Percentiles rank a stretch among this genome's conserved stretches.
Evolutionary conservation across 768 basidiomycete species (phyloP).

Genomic region (Imleria badia): DNA sequence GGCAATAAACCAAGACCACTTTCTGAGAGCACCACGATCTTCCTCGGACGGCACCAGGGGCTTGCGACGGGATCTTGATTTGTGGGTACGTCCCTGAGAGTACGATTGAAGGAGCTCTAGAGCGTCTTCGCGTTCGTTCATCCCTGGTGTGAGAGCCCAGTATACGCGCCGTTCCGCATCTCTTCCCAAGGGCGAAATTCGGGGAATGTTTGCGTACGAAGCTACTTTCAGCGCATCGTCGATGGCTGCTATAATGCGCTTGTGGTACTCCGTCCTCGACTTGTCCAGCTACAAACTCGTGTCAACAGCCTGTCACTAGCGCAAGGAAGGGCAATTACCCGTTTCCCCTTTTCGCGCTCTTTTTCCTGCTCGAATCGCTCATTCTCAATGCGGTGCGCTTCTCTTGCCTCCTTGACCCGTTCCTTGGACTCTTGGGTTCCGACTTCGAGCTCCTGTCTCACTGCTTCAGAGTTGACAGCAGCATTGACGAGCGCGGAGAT

Average conservation of each 20-base stretch:
- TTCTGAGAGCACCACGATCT: constrained; percentile 50
- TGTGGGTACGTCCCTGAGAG: constrained; percentile 31
- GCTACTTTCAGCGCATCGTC: constrained; percentile 58
- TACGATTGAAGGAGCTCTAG: constrained; percentile 27
- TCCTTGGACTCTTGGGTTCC: constrained; percentile 59
- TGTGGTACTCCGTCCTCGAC: constrained; percentile 47
- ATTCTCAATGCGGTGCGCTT: constrained; percentile 39
- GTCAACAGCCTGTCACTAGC: background rate
- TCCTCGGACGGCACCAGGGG: constrained; percentile 41
- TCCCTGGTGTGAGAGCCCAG: constrained; percentile 62
- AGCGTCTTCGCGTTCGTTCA: constrained; percentile 54
- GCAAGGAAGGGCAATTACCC: constrained; percentile 5
- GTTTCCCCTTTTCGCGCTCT: constrained; percentile 52
- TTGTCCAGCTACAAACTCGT: constrained; percentile 39
- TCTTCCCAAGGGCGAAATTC: constrained; percentile 63
- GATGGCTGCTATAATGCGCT: constrained; percentile 45
- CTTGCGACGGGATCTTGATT: constrained; percentile 39
- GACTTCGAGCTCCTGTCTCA: constrained; percentile 62
- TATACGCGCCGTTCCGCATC: constrained; percentile 69
- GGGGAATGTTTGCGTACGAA: constrained; percentile 44
- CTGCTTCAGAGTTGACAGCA: constrained; percentile 42
- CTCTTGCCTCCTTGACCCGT: constrained; percentile 47
- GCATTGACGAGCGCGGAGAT: constrained; percentile 57
- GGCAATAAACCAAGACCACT: constrained; percentile 78
- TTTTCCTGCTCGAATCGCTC: constrained; percentile 32